phyloP scores from a whole-genome alignment of 805 yeast species.

The Hanseniaspora occidentalis region DNA sequence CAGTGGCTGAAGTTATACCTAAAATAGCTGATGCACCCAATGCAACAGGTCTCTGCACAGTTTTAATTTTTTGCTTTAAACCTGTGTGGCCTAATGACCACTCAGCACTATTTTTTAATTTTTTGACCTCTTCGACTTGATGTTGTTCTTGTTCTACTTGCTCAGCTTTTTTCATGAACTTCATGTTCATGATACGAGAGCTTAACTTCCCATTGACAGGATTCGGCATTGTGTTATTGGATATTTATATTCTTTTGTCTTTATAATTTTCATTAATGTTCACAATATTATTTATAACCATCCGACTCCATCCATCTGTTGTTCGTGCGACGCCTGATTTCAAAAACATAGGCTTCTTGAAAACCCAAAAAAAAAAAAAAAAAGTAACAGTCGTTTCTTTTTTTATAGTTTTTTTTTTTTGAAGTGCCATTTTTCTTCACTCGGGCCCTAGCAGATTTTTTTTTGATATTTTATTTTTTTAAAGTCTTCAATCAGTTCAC shows the following conservation, averaged over 20 bases:
- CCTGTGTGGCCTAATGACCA: conserved; percentile 19
- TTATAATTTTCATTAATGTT: neutral
- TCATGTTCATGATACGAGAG: conserved; percentile 73
- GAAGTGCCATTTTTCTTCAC: too few relatives aligned
- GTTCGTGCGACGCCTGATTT: too few relatives aligned
- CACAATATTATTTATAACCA: neutral
- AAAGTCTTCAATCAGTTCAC: too few relatives aligned
- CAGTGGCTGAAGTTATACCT: conserved; percentile 14
- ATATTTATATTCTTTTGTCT: conserved; percentile 2
- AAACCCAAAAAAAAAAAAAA: too few relatives aligned
- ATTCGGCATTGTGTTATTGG: conserved; percentile 9
- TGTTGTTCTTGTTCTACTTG: conserved; percentile 23
- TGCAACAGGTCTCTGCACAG: conserved; percentile 17
- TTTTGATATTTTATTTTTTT: too few relatives aligned
- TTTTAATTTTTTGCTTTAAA: conserved; percentile 29
- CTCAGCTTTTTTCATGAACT: conserved; percentile 45
- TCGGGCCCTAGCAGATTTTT: too few relatives aligned
- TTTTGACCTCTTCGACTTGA: conserved; percentile 25
- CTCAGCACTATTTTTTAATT: conserved; percentile 31
- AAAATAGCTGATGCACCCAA: conserved; percentile 11
- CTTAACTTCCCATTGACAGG: conserved; percentile 33
- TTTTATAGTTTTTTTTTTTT: too few relatives aligned
- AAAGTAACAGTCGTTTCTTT: too few relatives aligned
- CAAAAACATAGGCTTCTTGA: too few relatives aligned
- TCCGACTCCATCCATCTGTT: too few relatives aligned